phyloP scores from a whole-genome alignment of 805 yeast species.

The Yamadazyma olivae region DNA sequence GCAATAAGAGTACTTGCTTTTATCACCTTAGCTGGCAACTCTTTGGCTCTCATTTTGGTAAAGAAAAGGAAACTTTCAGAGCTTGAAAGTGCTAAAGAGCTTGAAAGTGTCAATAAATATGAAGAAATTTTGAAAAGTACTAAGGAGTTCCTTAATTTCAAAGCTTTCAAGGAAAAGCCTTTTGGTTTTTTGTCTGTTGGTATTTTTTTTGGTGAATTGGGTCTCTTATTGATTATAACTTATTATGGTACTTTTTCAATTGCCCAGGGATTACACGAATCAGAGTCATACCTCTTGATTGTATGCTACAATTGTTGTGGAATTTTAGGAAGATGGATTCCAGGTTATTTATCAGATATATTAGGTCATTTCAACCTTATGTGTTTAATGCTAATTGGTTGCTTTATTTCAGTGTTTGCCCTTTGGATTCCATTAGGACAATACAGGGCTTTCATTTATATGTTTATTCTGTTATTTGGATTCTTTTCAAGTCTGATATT shows the following conservation, averaged over 20 bases:
- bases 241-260: constrained; percentile 58
- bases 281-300: constrained; percentile 39
- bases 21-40: constrained; percentile 24
- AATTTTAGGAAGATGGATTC: constrained; percentile 51
- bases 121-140: constrained; percentile 17
- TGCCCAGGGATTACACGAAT: constrained; percentile 41
- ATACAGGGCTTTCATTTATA: constrained; percentile 38
- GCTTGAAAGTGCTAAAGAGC: constrained; percentile 13
- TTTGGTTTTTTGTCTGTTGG: constrained; percentile 36
- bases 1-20: constrained; percentile 33
- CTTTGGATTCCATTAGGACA: constrained; percentile 67
- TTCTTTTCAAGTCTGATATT: constrained; percentile 61
- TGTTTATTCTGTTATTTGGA: constrained; percentile 55
- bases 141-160: constrained; percentile 27
- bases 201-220: constrained; percentile 45
- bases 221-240: constrained; percentile 48
- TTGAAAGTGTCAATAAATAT: constrained; percentile 28
- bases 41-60: constrained; percentile 21
- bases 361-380: constrained; percentile 58
- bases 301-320: constrained; percentile 47
- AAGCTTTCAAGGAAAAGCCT: constrained; percentile 32
- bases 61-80: constrained; percentile 21
- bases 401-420: constrained; percentile 44
- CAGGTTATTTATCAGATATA: constrained; percentile 52
- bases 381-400: constrained; percentile 42